A percentile compares a stretch with the other conserved stretches of the same genome.
These are phyloP conservation scores for Paramecium biaurelia DNA, from an alignment of 73 alveolate genomes.

Conservation along the genomic window DNA sequence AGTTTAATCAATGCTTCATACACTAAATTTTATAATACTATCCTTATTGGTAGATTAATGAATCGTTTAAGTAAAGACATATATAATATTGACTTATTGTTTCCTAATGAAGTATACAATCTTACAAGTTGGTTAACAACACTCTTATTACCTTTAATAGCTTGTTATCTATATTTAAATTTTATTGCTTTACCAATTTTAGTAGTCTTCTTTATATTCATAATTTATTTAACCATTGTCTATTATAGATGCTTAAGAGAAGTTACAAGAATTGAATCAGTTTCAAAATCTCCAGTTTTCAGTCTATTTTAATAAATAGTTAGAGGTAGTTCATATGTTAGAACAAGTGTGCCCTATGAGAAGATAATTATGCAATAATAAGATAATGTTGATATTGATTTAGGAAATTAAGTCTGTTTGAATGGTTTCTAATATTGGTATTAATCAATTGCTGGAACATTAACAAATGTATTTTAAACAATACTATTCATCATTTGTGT, in stretches of 20 bases:
- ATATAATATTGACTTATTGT: constrained; percentile 23
- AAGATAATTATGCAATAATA: background rate
- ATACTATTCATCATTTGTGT: background rate
- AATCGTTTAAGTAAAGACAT: constrained; percentile 49
- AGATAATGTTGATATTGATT: background rate
- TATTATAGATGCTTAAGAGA: constrained; percentile 4
- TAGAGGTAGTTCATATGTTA: background rate
- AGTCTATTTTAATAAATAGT: background rate
- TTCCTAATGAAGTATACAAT: constrained; percentile 1
- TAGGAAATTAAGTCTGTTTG: background rate
- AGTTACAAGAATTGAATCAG: constrained; percentile 15
- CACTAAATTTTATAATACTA: constrained; percentile 49
- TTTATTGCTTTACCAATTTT: background rate
- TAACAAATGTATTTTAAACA: background rate
- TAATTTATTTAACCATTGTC: background rate
- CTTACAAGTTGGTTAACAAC: background rate
- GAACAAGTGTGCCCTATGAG: background rate
- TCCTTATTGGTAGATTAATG: constrained; percentile 52
- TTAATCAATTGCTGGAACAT: background rate
- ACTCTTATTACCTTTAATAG: background rate
- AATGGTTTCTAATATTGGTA: background rate
- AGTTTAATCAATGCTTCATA: constrained; percentile 20
- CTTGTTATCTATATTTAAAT: background rate
- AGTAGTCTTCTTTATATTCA: background rate
- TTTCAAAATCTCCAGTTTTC: background rate